Base-by-base conservation (phyloP, 257 asterid genomes). In the Knoxia roxburghii region DNA sequence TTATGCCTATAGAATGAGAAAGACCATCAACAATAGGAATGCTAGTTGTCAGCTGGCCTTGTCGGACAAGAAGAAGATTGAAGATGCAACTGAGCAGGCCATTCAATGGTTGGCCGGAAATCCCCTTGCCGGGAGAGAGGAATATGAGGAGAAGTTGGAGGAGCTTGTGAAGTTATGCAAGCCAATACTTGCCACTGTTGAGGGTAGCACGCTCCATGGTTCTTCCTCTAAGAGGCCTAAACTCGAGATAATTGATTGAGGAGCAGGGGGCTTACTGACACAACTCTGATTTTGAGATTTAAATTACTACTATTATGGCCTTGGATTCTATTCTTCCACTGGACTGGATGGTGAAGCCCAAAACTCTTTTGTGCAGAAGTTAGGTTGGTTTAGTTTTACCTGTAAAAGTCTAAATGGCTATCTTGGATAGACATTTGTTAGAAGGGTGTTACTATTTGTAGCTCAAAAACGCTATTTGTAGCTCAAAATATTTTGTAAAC, bases 91-190 rank as follows among this genome's bases (percentile, higher is more conserved):
- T 14, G 46, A 65, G 40, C 35, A 65, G 61, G 48, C 50, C 23
- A n/a, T 49, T 12, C 68, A 63, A 13, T 63, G 68, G 68, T 26
- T 63, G 68, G 55, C 12, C 26, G 39, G 24, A 27, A 26, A 63
- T 43, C 68, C 9, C 26, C 52, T 24, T 26, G 68, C 40, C 2
- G 50, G 33, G 68, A 20, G 55, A 8, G 51, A 60, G n/a, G 49
- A 60, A 20, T 60, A 35, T 60, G 49, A 37, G 49, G 23, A 60
- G 14, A 60, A 35, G 68, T 41, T 63, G 55, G 54, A 63, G 55
- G 68, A 63, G 68, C 68, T 63, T 63, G 68, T 43, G 1, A 43
- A 27, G 4, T 24, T 63, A 7, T 41, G 55, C 68, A 20, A 63
- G 17, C 55, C 41, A 6, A 41, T 63, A 0, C 52, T 63, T 29